Evolutionary conservation across 2,329 filamentous ascomycete genomes (phyloP), one percentile per base, ranked within the genome.

Genomic region (Fusarium coicis): DNA sequence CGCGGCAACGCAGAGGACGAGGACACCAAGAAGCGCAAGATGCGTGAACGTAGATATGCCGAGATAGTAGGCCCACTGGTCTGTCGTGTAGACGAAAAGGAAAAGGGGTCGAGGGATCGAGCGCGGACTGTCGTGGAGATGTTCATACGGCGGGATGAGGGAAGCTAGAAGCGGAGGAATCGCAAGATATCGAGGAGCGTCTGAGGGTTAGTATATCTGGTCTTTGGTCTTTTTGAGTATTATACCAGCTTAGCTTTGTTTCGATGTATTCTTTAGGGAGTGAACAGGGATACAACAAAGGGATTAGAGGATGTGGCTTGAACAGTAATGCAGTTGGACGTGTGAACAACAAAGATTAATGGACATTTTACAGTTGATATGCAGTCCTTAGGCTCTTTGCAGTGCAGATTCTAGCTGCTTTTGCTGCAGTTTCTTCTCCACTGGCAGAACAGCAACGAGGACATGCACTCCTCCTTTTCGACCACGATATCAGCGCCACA

Each of bases 111-210:
- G 19, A 90, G 91, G 71, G 93, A 93, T 64, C 88, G 89, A 79
- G 92, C 91, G 84, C 86, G 87, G 63, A 87, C 87, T 15, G 82
- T 95, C 18, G 79, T 97, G 36, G 93, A 95, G 79, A 83, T 94
- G 34, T 97, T 97, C 69, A 61, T 85, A 61, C 77, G 79, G 63
- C 77, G 77, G 49, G 81, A 83, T 53, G 74, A 78, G 42, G 76
- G 66, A 19, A 78, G 75, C 73, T 82, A 82, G 80, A 74, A 72
- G 73, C 73, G 43, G 28, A 55, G 50, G 59, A 44, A 63, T 59
- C 53, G 57, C 54, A 72, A 69, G 75, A 70, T 54, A 44, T 57
- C 55, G 49, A 39, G 65, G 49, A 76, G 66, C 44, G 58, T 66
- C 34, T 76, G 67, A 77, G 26, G 63, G 66, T 61, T n/a, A 28